Base-by-base conservation (phyloP, 2,329 filamentous ascomycete species). In the Cladobotryum protrusum region DNA sequence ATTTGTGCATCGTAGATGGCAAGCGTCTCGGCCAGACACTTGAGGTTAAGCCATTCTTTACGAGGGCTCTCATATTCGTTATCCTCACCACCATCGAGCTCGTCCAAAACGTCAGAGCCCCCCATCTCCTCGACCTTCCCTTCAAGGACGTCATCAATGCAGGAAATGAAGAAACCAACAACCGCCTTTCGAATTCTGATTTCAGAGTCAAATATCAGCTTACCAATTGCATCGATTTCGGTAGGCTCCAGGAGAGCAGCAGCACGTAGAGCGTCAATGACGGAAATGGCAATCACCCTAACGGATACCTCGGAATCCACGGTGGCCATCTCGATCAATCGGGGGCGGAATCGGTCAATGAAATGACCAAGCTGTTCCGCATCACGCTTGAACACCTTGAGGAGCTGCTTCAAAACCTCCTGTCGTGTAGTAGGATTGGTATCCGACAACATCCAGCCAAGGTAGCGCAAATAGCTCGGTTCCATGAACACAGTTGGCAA, bases 391-490 rank as follows among this genome's bases (percentile, higher is more conserved):
- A 95, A 92, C 5, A 99, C 77, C 50, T 81, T 83, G 18, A 81
- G 77, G 13, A 99, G 75, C 66, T 97, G 90, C 61, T 84, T 88
- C 39, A 99, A 71, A 2, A 95, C 89, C 65, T 96, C 90, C n/a
- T 85, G 78, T 48, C 93, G 82, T 18, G 89, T 91, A 8, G 82
- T 72, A 1, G 84, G 76, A 53, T 84, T 78, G 3, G 83, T 78
- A 64, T 99, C 93, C 4, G 91, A 96, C 29, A 99, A 76, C 62
- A 96, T 85, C 93, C 93, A 99, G 47, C 93, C 93, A 5, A 99
- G 76, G 62, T 99, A 99, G 53, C 93, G 85, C 45, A 99, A 74
- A 68, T 96, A 96, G 58, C 86, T 79, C 2, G 89, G 89, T 57
- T 96, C 88, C 66, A 96, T 89, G 69, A 96, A 99, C 42, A 88